A percentile compares a stretch with the other conserved stretches of the same genome.
Evolutionary conservation across 2,329 filamentous ascomycete species (phyloP).

Genomic region (Fusarium incarnatum): DNA sequence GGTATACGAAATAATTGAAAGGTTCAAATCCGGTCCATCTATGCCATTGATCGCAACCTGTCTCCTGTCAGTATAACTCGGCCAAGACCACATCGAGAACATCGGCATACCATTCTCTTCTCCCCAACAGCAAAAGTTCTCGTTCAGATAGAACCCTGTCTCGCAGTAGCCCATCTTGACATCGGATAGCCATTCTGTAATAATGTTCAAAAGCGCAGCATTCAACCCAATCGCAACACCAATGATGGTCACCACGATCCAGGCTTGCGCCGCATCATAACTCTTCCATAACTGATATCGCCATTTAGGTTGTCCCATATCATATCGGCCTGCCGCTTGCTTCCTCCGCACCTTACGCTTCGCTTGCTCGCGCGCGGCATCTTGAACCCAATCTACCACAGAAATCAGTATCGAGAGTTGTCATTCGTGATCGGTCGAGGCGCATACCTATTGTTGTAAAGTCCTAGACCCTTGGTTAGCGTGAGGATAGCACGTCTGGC

Average conservation of each 20-base stretch:
- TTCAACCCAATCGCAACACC: constrained; percentile 93
- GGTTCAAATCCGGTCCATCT: constrained; percentile 83
- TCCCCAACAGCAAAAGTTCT: constrained; percentile 98
- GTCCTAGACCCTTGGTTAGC: constrained; percentile 63
- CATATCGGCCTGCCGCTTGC: constrained; percentile 77
- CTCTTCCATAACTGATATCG: constrained; percentile 83
- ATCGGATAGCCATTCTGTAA: constrained; percentile 96
- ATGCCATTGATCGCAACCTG: constrained; percentile 89
- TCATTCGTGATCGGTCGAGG: constrained; percentile 18
- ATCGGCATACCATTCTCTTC: constrained; percentile 76
- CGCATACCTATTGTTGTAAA: constrained; percentile 88
- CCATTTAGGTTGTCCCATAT: constrained; percentile 79
- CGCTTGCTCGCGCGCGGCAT: constrained; percentile 90
- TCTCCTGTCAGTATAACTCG: constrained; percentile 12
- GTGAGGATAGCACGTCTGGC: constrained; percentile 44
- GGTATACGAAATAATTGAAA: constrained; percentile 89
- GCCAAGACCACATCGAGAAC: neutral
- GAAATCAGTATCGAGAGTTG: constrained; percentile 47
- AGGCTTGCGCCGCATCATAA: constrained; percentile 96
- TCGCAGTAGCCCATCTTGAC: constrained; percentile 96
- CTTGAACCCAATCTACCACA: constrained; percentile 89
- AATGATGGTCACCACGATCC: constrained; percentile 96
- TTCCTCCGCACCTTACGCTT: constrained; percentile 81
- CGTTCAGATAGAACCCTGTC: constrained; percentile 96
- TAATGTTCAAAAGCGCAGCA: constrained; percentile 91